Conservation (phyloP, 2,329 filamentous ascomycete species). For the Colletotrichum higginsianum region DNA sequence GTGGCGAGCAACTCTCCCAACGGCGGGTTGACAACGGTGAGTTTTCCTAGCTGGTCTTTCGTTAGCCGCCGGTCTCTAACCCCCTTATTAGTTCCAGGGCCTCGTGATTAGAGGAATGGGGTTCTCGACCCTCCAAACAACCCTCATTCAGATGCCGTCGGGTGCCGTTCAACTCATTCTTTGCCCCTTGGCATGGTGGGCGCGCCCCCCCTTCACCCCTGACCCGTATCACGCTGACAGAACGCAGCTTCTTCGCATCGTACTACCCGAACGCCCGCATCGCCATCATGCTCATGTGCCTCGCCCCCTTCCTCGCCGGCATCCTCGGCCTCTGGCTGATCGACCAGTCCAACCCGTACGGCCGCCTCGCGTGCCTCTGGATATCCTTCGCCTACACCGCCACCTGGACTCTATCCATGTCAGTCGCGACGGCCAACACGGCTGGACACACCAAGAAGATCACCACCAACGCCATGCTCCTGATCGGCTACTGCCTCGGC, state of each 20-base stretch:
- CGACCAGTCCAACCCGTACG: conserved; percentile 40
- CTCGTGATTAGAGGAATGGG: conserved; percentile 74
- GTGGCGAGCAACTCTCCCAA: conserved; percentile 76
- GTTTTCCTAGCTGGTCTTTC: background rate
- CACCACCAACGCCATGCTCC: conserved; percentile 66
- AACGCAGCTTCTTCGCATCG: conserved; percentile 29
- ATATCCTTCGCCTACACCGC: conserved; percentile 48
- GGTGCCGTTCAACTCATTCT: conserved; percentile 53
- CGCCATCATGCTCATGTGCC: conserved; percentile 42
- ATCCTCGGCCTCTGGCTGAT: conserved; percentile 42
- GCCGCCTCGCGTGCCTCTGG: conserved; percentile 48
- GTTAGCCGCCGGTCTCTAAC: conserved; percentile 44
- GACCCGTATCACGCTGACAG: background rate
- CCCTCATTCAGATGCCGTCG: conserved; percentile 78
- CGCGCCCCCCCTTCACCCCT: no score
- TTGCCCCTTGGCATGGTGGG: conserved; percentile 35
- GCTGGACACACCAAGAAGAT: conserved; percentile 78
- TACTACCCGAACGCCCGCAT: conserved; percentile 40
- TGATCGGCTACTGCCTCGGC: conserved; percentile 54
- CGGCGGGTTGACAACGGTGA: conserved; percentile 46
- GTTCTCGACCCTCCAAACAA: conserved; percentile 70
- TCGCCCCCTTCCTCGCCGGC: conserved; percentile 41
- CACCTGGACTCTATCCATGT: conserved; percentile 41
- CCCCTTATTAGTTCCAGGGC: conserved; percentile 76
- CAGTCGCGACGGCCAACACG: conserved; percentile 74